These are phyloP conservation scores for Mollisiaceae sp. DNA, from an alignment of 2,329 filamentous ascomycete genomes.

Conservation along the genomic window DNA sequence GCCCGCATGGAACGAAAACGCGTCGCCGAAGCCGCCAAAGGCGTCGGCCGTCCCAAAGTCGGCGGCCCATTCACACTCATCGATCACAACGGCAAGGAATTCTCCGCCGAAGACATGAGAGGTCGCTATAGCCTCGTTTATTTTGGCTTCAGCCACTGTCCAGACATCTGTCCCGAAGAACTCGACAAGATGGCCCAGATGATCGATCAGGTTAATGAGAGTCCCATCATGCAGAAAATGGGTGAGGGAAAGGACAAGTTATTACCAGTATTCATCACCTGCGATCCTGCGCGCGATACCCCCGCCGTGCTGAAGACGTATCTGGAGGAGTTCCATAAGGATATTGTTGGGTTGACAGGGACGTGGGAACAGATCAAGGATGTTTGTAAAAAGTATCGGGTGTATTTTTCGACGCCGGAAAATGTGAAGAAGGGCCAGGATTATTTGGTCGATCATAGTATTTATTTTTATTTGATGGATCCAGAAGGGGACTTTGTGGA, in stretches of 20 bases:
- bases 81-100: constrained; percentile 79
- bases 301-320: constrained; percentile 85
- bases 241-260: constrained; percentile 41
- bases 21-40: constrained; percentile 90
- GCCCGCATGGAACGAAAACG: constrained; percentile 86
- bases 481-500: constrained; percentile 98
- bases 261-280: constrained; percentile 86
- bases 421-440: constrained; percentile 92
- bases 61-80: constrained; percentile 83
- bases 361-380: constrained; percentile 93
- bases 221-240: constrained; percentile 14
- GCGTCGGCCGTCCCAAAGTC: constrained; percentile 90
- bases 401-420: constrained; percentile 94
- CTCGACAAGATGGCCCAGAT: constrained; percentile 99
- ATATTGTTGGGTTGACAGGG: constrained; percentile 87
- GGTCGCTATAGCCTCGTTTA: constrained; percentile 90
- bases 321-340: constrained; percentile 86
- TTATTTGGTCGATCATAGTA: constrained; percentile 97
- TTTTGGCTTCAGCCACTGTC: constrained; percentile 98
- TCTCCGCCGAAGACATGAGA: constrained; percentile 81
- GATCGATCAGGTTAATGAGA: constrained; percentile 72
- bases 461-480: constrained; percentile 99
- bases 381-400: constrained; percentile 92
- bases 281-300: constrained; percentile 90
- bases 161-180: constrained; percentile 98